Base-by-base conservation (phyloP, 1,284 basidiomycete genomes). In the Veloboletus limbatus region DNA sequence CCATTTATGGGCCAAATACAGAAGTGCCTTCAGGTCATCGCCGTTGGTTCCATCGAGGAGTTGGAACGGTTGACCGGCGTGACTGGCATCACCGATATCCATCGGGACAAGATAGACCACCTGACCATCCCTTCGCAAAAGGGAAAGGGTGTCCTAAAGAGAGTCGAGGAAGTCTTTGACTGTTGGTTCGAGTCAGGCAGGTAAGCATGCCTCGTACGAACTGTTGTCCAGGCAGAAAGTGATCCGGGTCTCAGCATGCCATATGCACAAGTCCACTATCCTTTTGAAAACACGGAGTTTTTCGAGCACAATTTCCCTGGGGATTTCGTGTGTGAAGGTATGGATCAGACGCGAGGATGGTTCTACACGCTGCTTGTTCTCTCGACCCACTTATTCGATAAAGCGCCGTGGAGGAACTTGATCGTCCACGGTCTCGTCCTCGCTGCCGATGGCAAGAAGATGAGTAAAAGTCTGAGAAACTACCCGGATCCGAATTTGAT, bases 171-270 rank as follows among this genome's bases (percentile, higher is more conserved):
- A 68, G 94, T 99, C 25, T 99, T 99, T 67, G 97, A 99, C 68
- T 99, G 97, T 67, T 99, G 97, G 97, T 99, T 99, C 67, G 97
- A 99, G 74, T 98, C 96, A 7, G 97, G 97, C 70, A 93, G 89
- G 92, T 92, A 55, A 50, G 77, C 54, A 26, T 17, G 6, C 16
- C 20, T 34, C n/a, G 4, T 24, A 27, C 27, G 21, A 27, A 24
- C 18, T 24, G 18, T 26, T 7, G 14, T 14, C 5, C 11, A 6
- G 30, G 11, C 16, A 35, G 21, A 14, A 39, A 40, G 34, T 40
- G 35, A 64, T 36, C 13, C 26, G n/a, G 25, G 37, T 40, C 24
- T 8, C 55, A 96, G 94, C 63, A 99, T 99, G 97, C 97, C 97
- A 4, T 99, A 97, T 63, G 97, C 95, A 2, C 96, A 98, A 64